Percentiles rank a stretch among this genome's conserved stretches.
These are phyloP conservation scores for Cytidiella melzeri DNA, from an alignment of 768 basidiomycete species.

Conservation along the genomic window DNA sequence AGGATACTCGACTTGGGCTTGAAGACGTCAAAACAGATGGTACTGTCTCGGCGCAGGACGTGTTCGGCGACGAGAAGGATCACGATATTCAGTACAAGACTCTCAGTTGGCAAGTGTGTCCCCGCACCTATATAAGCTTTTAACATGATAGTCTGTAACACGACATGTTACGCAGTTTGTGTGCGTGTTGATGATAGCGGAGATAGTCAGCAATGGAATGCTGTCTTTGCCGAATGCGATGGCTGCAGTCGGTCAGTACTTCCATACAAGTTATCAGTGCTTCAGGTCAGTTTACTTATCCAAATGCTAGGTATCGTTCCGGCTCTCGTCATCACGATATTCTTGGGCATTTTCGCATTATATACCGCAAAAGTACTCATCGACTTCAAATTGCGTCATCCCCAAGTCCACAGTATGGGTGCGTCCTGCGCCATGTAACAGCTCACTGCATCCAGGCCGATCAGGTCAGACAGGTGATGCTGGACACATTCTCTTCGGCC, in stretches of 20 bases:
- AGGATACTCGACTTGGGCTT: background rate
- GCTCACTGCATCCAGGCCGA: too few species aligned
- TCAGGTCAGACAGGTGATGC: constrained; percentile 50
- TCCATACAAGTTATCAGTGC: background rate
- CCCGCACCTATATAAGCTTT: too few species aligned
- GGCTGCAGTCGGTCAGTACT: constrained; percentile 40
- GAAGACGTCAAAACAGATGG: background rate
- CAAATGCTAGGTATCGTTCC: constrained; percentile 39
- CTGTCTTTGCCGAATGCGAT: constrained; percentile 45
- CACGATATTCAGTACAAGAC: constrained; percentile 49
- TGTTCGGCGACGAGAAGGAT: constrained; percentile 38
- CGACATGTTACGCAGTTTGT: constrained; percentile 37
- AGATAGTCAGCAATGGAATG: constrained; percentile 53
- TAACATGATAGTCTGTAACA: too few species aligned
- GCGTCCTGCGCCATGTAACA: too few species aligned
- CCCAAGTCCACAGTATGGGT: constrained; percentile 50
- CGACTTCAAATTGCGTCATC: constrained; percentile 53
- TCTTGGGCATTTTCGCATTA: constrained; percentile 44
- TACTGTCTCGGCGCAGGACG: constrained; percentile 23
- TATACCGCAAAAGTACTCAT: constrained; percentile 48
- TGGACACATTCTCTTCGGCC: constrained; percentile 43
- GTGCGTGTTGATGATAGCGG: constrained; percentile 47
- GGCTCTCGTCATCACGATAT: constrained; percentile 45
- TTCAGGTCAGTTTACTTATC: background rate
- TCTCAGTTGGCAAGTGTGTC: constrained; percentile 41